Base-by-base conservation (phyloP, 352 stramenopile genomes). In the Phytopythium oedochilum region DNA sequence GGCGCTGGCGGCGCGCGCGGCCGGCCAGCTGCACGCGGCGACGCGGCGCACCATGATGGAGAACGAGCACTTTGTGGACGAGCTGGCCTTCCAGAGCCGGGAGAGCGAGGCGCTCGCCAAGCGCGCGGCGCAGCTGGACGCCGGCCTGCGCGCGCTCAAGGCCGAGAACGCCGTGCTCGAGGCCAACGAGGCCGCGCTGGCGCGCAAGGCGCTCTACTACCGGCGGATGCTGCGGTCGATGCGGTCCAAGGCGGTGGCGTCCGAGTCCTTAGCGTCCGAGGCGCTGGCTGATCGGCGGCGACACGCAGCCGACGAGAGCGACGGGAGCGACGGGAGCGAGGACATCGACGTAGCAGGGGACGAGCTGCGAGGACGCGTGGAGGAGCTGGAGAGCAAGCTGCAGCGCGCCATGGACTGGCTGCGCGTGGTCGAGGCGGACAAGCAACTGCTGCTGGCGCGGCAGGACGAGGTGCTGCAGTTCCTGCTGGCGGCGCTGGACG, bases 31-130 rank as follows among this genome's bases (percentile, higher is more conserved):
- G 4, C 71, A 74, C 23, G 83, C 77, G 7, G 78, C 78, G 1
- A 92, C 80, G 6, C 85, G 90, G 61, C 77, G 84, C 39, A 92
- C 75, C 25, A 84, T 92, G 67, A 68, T 90, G 52, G 84, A 94
- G 50, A 92, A 90, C 51, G 84, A 84, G 39, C 80, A 90, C 44
- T 78, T 85, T 35, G 82, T 85, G 18, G 71, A 87, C 1, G 80
- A 94, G 46, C 43, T 94, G 2, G 70, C 76, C 22, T 86, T 83
- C 44, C 76, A 88, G 52, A 90, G 78, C 62, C 71, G 73, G 12
- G 79, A 94, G 59, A 84, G 78, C 2, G 84, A 92, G 45, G 83
- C 86, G 52, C 36, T 92, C 7, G 47, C 92, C n/a, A 55, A 52
- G n/a, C 59, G 70, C 32, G 12, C 66, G 75, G 18, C 57, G 70